Conservation (phyloP, 495 filamentous ascomycete species). For the Penicillium odoratum region DNA sequence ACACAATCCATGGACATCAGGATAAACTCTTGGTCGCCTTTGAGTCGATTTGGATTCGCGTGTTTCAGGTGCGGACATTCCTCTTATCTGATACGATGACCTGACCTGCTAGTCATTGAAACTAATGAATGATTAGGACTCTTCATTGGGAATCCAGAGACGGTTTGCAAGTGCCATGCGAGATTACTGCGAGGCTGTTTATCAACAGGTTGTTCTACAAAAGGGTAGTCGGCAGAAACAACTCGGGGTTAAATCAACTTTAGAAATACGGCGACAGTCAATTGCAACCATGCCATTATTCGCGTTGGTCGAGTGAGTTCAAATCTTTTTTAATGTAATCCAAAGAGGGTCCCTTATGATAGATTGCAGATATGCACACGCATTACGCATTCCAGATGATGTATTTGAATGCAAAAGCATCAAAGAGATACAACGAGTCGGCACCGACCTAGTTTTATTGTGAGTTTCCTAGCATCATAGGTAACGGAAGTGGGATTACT, state of each 20-base stretch:
- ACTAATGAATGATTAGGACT: neutral
- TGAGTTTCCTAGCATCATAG: neutral
- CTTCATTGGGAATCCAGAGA: neutral
- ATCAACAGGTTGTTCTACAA: slow-evolving; percentile 2
- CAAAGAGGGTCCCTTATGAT: neutral
- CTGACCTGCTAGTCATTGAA: neutral
- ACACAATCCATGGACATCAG: neutral
- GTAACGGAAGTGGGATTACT: neutral
- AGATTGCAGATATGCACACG: neutral
- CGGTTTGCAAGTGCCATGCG: neutral
- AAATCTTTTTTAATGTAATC: neutral
- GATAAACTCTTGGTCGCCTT: neutral
- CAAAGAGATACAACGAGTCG: slow-evolving; percentile 1
- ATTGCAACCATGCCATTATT: neutral
- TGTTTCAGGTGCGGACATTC: neutral
- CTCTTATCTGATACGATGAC: neutral
- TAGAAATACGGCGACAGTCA: neutral
- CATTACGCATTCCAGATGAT: neutral
- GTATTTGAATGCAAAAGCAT: slow-evolving; percentile 3
- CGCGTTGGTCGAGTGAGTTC: slow-evolving; percentile 4
- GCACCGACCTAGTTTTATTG: neutral
- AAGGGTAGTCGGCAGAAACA: neutral
- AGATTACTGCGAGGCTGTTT: neutral
- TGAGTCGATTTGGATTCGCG: neutral
- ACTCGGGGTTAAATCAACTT: neutral